Conservation (phyloP, 192 early-diverging fungal genomes). For the Paraglomus occultum region DNA sequence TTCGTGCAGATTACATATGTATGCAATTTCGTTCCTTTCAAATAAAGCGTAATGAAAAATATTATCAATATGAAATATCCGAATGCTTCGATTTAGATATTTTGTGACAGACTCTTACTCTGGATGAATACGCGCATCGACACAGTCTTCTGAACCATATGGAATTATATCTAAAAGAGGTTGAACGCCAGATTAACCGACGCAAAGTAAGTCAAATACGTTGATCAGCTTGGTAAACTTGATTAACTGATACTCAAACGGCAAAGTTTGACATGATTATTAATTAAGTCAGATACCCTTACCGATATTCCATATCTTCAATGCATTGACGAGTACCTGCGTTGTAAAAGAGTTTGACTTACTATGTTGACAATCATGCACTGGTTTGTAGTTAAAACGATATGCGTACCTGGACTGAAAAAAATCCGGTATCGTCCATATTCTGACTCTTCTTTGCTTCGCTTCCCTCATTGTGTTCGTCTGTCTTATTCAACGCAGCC, state of each 20-base stretch:
- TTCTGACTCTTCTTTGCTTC: conserved; percentile 42
- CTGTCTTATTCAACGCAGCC: conserved; percentile 27
- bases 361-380: neutral
- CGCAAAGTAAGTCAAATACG: too few relatives aligned
- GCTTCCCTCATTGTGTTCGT: neutral
- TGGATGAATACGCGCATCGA: conserved; percentile 47
- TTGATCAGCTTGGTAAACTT: too few relatives aligned
- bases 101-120: conserved; percentile 41
- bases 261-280: too few relatives aligned
- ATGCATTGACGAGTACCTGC: conserved; percentile 42
- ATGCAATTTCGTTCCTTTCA: conserved; percentile 53
- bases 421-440: conserved; percentile 68
- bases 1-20: conserved; percentile 69
- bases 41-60: neutral
- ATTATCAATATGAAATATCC: neutral
- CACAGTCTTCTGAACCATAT: conserved; percentile 46
- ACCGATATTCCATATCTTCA: conserved; percentile 40
- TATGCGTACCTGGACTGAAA: conserved; percentile 59
- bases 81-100: neutral
- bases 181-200: too few relatives aligned
- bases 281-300: neutral
- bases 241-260: too few relatives aligned
- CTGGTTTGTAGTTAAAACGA: too few relatives aligned
- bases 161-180: conserved; percentile 51
- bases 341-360: too few relatives aligned